Evolutionary conservation across 2,329 filamentous ascomycete species (phyloP), one percentile per base, ranked within the genome.

Genomic region (Beauveria asiatica): DNA sequence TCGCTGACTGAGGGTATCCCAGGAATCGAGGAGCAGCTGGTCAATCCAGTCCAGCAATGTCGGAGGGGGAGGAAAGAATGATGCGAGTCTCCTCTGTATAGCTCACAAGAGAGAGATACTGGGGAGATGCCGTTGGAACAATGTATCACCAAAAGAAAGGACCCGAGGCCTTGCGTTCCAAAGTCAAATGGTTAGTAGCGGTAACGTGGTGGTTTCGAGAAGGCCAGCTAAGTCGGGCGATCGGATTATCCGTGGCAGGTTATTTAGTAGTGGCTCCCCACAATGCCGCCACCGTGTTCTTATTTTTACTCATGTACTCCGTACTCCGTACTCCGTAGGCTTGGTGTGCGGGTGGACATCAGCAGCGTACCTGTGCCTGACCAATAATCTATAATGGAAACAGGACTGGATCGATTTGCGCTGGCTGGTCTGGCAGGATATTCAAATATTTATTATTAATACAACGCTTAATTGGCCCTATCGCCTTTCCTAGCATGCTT

Each of bases 221-320:
- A 53, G 49, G 50, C 56, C 46, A 59, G 57, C 49, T 33, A 45
- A 21, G 51, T 51, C 50, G 56, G 60, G 56, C 61, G 61, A 62
- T 62, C 50, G 55, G 57, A 57, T 59, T 59, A 62, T 62, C 61
- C 61, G 61, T 56, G 55, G 50, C 53, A 23, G 30, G 59, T 19
- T 33, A 13, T 17, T 48, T 37, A 37, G 33, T 37, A 37, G 33
- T 37, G 33, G 33, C 33, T 33, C 21, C 42, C 56, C 37, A 58
- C 60, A 62, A 62, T 62, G 61, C 61, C 61, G 61, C 61, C 61
- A 62, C 61, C 51, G 61, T 62, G 61, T 62, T 62, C 61, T 50
- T 45, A 59, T 59, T 37, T 37, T 37, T 37, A 13, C 33, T 37
- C 33, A 1, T 37, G 5, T 37, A 6, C n/a, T n/a, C n/a, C n/a